These are phyloP conservation scores for Skeletonema tropicum DNA, from an alignment of 108 stramenopile genomes.

Conservation along the genomic window DNA sequence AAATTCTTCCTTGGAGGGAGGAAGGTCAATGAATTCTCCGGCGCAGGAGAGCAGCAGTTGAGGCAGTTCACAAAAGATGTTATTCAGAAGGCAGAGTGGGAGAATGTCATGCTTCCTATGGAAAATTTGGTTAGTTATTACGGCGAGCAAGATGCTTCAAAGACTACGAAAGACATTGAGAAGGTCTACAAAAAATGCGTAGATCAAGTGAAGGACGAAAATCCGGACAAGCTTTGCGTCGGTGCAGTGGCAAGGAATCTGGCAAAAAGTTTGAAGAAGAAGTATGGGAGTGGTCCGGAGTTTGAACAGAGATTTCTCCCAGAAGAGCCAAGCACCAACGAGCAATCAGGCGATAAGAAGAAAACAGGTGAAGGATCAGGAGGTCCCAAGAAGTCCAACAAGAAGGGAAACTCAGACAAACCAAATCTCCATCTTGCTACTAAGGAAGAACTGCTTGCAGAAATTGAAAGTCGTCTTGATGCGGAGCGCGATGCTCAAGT, in stretches of 20 bases:
- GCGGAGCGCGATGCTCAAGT: conserved; percentile 78
- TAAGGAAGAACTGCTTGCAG: conserved; percentile 77
- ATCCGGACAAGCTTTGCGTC: conserved; percentile 59
- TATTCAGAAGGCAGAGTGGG: conserved; percentile 63
- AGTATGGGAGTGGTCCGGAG: conserved; percentile 75
- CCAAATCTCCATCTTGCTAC: conserved; percentile 83
- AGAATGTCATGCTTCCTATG: conserved; percentile 68
- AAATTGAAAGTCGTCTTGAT: conserved; percentile 83
- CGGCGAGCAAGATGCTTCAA: conserved; percentile 68
- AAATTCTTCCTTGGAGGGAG: conserved; percentile 84
- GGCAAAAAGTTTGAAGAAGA: conserved; percentile 83
- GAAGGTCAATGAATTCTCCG: conserved; percentile 81
- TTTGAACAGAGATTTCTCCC: conserved; percentile 57
- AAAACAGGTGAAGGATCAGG: conserved; percentile 12
- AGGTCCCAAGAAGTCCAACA: conserved; percentile 10
- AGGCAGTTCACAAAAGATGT: conserved; percentile 73
- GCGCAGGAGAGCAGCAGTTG: conserved; percentile 86
- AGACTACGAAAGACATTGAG: conserved; percentile 66
- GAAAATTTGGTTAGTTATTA: conserved; percentile 74
- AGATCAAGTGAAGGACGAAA: conserved; percentile 57
- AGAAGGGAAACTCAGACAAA: conserved; percentile 26
- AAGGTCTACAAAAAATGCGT: conserved; percentile 84
- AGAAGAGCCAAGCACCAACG: conserved; percentile 35
- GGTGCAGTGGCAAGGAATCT: conserved; percentile 79
- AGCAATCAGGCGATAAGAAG: conserved; percentile 10